phyloP scores from a whole-genome alignment of 129 eudicot species.

The Escallonia herrerae region DNA sequence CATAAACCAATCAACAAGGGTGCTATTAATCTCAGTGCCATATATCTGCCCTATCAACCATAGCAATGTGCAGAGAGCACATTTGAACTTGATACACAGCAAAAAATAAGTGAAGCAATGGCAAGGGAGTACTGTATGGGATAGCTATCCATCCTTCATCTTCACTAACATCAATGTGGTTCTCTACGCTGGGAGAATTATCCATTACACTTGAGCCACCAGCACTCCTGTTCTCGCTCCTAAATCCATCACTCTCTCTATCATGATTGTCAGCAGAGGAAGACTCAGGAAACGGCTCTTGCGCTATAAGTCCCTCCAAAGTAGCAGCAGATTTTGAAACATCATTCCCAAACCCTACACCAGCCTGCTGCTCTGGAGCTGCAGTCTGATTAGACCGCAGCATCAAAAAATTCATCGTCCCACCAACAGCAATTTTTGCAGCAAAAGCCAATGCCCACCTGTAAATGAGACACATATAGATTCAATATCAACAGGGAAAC shows the following conservation, averaged over 20 bases:
- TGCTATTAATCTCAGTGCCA: too few relatives aligned
- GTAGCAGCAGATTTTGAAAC: slow-evolving; percentile 35
- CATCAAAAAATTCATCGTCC: slow-evolving; percentile 73
- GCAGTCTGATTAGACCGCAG: slow-evolving; percentile 70
- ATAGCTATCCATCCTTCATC: slow-evolving; percentile 81
- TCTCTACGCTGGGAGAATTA: slow-evolving; percentile 31
- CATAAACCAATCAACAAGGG: too few relatives aligned
- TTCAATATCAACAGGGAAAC: too few relatives aligned
- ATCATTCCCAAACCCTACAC: slow-evolving; percentile 26
- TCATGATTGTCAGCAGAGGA: slow-evolving; percentile 22
- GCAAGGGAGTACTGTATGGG: slow-evolving; percentile 53
- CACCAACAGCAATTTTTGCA: not conserved
- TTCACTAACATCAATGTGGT: slow-evolving; percentile 68
- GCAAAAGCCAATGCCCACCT: too few relatives aligned
- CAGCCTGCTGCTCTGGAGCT: slow-evolving; percentile 35
- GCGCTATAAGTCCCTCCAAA: slow-evolving; percentile 64
- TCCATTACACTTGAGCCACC: slow-evolving; percentile 20
- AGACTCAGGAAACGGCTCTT: slow-evolving; percentile 37
- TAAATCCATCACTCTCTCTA: slow-evolving; percentile 27
- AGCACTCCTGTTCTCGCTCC: slow-evolving; percentile 28
- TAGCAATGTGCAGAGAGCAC: not conserved
- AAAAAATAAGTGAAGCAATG: slow-evolving; percentile 8
- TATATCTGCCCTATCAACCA: too few relatives aligned
- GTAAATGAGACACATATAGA: too few relatives aligned
- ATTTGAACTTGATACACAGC: not conserved